Base-by-base conservation (phyloP, 2,329 filamentous ascomycete genomes). In the Cladosporium sphaerospermum region DNA sequence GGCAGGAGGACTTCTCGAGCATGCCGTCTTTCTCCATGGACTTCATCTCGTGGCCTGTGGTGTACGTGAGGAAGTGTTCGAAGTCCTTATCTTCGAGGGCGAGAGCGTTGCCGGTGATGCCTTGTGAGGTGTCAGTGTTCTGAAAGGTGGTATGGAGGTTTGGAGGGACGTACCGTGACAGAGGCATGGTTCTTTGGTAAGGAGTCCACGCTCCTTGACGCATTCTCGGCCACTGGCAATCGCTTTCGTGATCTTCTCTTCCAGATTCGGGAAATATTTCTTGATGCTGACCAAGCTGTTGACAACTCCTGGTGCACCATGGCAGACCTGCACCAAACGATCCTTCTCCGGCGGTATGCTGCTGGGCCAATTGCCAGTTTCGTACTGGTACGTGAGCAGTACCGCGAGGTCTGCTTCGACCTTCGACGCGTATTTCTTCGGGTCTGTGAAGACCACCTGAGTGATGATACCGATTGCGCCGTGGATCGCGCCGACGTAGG, bases 401-500 rank as follows among this genome's bases (percentile, higher is more conserved):
- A 74, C 73, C 1, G 73, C 72, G 4, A 88, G 64, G 16, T 79
- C 73, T 3, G 69, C 69, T 56, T 79, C 75, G 3, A 88, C 68
- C 44, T 75, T 73, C 1, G 74, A 66, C 1, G 83, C 81, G 57
- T 79, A 74, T n/a, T 73, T 71, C 4, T 71, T 68, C 0, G 81
- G 78, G 52, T 78, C 75, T 2, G 82, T 81, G 37, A 81, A 71
- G 1, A 86, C 76, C 11, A 88, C 71, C 66, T 89, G 85, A n/a
- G 80, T 83, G 53, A 89, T 76, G 64, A 86, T 87, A 4, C 85
- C 83, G 23, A 88, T 79, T 10, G 80, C 77, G 7, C 86, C 86
- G 62, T 89, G 84, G 0, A 78, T 80, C 4, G 84, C 81, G 1
- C 85, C 86, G 34, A 86, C 72, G 61, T 86, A 86, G 1, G 72